Conservation (phyloP, 116 monocot genomes). For the Iris pallida region DNA sequence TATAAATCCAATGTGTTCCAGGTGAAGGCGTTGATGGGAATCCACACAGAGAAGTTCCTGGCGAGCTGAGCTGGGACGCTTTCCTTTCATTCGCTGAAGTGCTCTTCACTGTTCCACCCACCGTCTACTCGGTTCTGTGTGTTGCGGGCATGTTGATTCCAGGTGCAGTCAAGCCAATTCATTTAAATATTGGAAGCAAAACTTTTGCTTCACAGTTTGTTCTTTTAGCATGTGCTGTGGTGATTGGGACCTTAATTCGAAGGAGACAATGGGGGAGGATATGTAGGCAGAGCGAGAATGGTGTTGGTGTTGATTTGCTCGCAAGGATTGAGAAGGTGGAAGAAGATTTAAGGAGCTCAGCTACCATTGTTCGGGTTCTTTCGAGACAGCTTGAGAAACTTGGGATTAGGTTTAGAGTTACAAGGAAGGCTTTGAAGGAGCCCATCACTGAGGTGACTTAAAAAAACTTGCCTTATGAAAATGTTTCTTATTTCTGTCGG, state of each 20-base stretch:
- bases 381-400: constrained; percentile 93
- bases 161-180: constrained; percentile 15
- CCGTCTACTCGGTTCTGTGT: constrained; percentile 33
- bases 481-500: too few relatives aligned
- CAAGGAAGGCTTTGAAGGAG: constrained; percentile 75
- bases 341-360: constrained; percentile 62
- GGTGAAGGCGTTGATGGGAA: constrained; percentile 20
- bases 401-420: constrained; percentile 78
- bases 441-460: constrained; percentile 77
- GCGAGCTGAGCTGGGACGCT: constrained; percentile 20
- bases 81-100: constrained; percentile 34
- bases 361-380: constrained; percentile 47
- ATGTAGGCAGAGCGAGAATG: constrained; percentile 25
- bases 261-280: constrained; percentile 66
- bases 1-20: constrained; percentile 10
- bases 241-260: constrained; percentile 55
- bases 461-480: too few relatives aligned
- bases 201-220: constrained; percentile 34
- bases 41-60: constrained; percentile 11
- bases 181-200: constrained; percentile 16
- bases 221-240: constrained; percentile 51
- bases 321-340: constrained; percentile 75
- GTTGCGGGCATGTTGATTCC: constrained; percentile 24
- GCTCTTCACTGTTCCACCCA: constrained; percentile 31
- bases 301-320: constrained; percentile 40